Evolutionary conservation across 495 filamentous ascomycete genomes (phyloP).

Genomic region (Bathelium albidoporum): DNA sequence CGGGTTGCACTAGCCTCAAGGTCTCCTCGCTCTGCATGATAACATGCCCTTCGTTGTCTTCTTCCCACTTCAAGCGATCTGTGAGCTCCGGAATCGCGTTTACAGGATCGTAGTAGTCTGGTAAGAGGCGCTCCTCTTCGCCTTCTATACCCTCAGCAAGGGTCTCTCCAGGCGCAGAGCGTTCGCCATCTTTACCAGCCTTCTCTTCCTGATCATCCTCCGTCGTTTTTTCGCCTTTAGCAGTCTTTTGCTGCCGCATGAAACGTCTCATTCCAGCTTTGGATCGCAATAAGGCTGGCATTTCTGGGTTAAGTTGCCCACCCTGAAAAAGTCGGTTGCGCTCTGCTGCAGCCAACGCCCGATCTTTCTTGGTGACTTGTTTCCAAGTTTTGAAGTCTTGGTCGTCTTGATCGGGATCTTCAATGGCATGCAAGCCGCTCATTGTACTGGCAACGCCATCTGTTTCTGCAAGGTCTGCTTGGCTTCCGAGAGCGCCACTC

Average conservation of each 20-base stretch:
- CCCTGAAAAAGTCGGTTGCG: constrained; percentile 75
- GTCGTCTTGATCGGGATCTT: constrained; percentile 60
- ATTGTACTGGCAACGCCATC: constrained; percentile 53
- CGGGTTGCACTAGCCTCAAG: constrained; percentile 59
- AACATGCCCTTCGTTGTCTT: constrained; percentile 76
- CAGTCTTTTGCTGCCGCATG: constrained; percentile 60
- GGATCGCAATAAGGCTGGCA: constrained; percentile 73
- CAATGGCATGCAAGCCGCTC: constrained; percentile 45
- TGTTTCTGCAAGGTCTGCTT: constrained; percentile 72
- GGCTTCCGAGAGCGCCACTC: constrained; percentile 46
- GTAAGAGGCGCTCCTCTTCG: constrained; percentile 65
- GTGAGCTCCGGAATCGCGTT: constrained; percentile 77
- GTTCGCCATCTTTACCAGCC: constrained; percentile 38
- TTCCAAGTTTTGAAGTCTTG: constrained; percentile 97
- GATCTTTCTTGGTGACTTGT: constrained; percentile 92
- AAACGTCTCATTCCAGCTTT: constrained; percentile 72
- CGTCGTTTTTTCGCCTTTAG: constrained; percentile 33
- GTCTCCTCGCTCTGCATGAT: constrained; percentile 77
- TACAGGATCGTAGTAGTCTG: constrained; percentile 88
- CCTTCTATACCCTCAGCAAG: constrained; percentile 87
- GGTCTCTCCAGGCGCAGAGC: constrained; percentile 49
- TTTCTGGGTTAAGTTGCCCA: constrained; percentile 74
- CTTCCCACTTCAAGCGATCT: constrained; percentile 66
- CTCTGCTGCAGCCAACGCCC: constrained; percentile 72
- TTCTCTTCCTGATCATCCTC: constrained; percentile 35